A percentile compares a stretch with the other conserved stretches of the same genome.
Evolutionary conservation across 2,329 filamentous ascomycete genomes (phyloP).

Genomic region (Cytospora piceae): DNA sequence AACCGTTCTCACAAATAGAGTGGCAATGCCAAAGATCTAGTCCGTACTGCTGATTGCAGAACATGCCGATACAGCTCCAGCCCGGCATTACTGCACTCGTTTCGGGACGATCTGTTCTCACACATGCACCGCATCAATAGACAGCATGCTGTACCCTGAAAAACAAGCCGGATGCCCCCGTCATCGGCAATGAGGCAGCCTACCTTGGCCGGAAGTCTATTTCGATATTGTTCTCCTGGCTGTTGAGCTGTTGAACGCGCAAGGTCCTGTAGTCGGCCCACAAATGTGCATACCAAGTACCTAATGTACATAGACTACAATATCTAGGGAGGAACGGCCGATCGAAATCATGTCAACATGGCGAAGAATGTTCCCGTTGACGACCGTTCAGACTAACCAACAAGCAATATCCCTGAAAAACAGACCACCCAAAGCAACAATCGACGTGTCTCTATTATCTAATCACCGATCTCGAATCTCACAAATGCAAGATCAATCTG

Average conservation of each 20-base stretch:
- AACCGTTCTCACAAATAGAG: constrained; percentile 9
- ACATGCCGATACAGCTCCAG: constrained; percentile 22
- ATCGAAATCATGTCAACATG: constrained; percentile 25
- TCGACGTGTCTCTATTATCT: neutral
- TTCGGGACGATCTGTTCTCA: constrained; percentile 18
- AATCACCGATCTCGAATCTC: constrained; percentile 2
- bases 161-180: neutral
- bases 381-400: constrained; percentile 4
- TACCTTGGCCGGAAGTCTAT: neutral
- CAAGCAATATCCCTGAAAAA: constrained; percentile 13
- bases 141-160: constrained; percentile 1
- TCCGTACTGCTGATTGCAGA: constrained; percentile 13
- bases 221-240: neutral
- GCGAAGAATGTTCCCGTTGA: constrained; percentile 23
- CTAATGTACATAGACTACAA: neutral
- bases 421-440: constrained; percentile 6
- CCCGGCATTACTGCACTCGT: constrained; percentile 8
- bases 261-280: neutral
- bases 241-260: neutral
- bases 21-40: constrained; percentile 2
- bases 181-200: neutral
- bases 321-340: constrained; percentile 7
- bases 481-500: constrained; percentile 23
- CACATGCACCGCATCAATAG: neutral
- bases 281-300: constrained; percentile 1